Evolutionary conservation across 2,329 filamentous ascomycete species (phyloP).

Genomic region (Rhynchosporium graminicola): DNA sequence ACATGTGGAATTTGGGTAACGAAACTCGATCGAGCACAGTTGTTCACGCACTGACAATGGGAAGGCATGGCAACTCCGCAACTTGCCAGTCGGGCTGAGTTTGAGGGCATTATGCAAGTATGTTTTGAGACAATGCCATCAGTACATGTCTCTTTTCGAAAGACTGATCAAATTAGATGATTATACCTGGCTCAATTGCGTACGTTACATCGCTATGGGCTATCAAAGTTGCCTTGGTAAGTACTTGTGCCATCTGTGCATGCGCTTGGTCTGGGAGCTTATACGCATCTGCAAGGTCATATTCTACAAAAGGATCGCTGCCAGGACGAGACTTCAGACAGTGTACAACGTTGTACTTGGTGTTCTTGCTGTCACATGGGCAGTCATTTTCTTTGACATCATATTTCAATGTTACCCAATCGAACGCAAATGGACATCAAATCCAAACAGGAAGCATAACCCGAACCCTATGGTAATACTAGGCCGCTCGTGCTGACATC

Average conservation of each 20-base stretch:
- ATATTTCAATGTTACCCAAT: conserved; percentile 25
- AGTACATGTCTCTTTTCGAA: not conserved
- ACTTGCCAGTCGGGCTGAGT: not conserved
- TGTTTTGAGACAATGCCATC: not conserved
- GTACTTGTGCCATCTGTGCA: not conserved
- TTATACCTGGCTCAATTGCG: conserved; percentile 45
- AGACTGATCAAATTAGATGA: conserved; percentile 38
- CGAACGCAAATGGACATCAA: conserved; percentile 20
- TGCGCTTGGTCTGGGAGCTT: not conserved
- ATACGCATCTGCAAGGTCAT: conserved; percentile 24
- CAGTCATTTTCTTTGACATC: conserved; percentile 26
- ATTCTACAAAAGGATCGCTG: conserved; percentile 46
- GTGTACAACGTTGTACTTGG: conserved; percentile 44
- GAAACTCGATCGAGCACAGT: conserved; percentile 21
- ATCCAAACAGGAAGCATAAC: not conserved
- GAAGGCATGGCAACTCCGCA: conserved; percentile 2
- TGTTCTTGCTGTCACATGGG: conserved; percentile 37
- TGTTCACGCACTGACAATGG: conserved; percentile 22
- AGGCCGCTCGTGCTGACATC: not conserved
- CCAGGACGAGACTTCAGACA: conserved; percentile 41
- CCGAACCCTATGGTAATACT: not conserved
- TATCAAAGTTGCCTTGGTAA: conserved; percentile 45
- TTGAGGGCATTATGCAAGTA: conserved; percentile 11
- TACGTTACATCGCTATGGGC: conserved; percentile 46
- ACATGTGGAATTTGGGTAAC: conserved; percentile 40